A percentile compares a stretch with the other conserved stretches of the same genome.
Evolutionary conservation across 345 rosid genomes (phyloP).

Genomic region (Eucalyptus coolabah): DNA sequence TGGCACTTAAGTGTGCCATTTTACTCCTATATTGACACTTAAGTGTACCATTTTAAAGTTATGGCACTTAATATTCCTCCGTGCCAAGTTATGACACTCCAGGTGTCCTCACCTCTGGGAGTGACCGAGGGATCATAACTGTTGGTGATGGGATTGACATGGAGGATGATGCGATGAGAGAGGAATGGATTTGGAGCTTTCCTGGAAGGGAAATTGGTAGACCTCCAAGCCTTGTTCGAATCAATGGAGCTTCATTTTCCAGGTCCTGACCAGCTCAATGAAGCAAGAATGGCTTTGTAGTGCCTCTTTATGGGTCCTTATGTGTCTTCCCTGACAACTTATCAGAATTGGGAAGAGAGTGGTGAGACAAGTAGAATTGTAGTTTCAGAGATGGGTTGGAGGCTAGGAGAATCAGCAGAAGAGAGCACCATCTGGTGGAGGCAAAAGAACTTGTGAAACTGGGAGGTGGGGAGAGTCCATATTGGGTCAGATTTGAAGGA

Average conservation of each 20-base stretch:
- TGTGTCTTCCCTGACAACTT: neutral
- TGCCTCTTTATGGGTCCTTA: constrained; percentile 17
- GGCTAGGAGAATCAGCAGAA: constrained; percentile 4
- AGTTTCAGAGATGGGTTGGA: constrained; percentile 1
- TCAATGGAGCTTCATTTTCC: constrained; percentile 20
- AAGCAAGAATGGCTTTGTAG: constrained; percentile 35
- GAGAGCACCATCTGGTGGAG: neutral
- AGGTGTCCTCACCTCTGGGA: too few species aligned
- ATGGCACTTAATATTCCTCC: too few species aligned
- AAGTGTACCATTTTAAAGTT: too few species aligned
- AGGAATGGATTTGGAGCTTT: neutral
- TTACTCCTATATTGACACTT: too few species aligned
- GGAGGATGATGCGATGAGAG: neutral
- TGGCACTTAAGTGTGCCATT: too few species aligned
- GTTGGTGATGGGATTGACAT: constrained; percentile 12
- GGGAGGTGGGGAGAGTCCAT: constrained; percentile 9
- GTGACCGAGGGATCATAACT: constrained; percentile 1
- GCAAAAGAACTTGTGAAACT: constrained; percentile 11
- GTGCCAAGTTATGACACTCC: too few species aligned
- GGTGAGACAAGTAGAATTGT: neutral
- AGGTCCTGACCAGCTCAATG: constrained; percentile 1
- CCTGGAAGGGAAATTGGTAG: constrained; percentile 3
- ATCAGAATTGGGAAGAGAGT: neutral
- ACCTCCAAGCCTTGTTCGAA: constrained; percentile 12
- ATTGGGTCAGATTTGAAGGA: constrained; percentile 7